Conservation (phyloP, 225 moss, liverwort and hornwort genomes). For the Physcomitrellopsis africana region DNA sequence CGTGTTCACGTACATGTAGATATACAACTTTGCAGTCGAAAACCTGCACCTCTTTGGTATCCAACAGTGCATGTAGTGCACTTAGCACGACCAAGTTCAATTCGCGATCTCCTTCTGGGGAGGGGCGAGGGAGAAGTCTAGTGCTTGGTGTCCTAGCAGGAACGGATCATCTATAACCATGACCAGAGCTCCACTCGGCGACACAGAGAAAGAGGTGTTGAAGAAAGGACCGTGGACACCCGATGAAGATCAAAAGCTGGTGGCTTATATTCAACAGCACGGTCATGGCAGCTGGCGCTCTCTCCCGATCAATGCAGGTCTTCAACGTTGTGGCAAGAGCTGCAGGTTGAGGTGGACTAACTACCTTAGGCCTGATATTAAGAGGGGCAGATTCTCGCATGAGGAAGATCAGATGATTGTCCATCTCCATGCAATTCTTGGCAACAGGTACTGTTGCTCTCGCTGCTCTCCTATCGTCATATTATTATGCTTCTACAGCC, state of each 20-base stretch:
- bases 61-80: no score
- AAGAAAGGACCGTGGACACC: slow-evolving; percentile 68
- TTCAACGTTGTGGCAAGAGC: slow-evolving; percentile 61
- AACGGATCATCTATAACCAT: slow-evolving; percentile 14
- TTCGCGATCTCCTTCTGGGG: no score
- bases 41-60: no score
- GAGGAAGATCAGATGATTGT: slow-evolving; percentile 60
- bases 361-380: slow-evolving; percentile 58
- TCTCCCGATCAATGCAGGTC: slow-evolving; percentile 57
- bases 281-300: slow-evolving; percentile 62
- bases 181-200: slow-evolving; percentile 38
- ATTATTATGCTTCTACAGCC: no score
- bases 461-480: no score
- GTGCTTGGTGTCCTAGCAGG: not conserved
- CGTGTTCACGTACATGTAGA: no score
- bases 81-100: not conserved
- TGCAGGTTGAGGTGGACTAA: slow-evolving; percentile 64
- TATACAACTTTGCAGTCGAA: no score
- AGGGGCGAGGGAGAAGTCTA: not conserved
- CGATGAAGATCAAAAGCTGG: slow-evolving; percentile 59
- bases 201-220: slow-evolving; percentile 37
- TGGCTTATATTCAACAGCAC: slow-evolving; percentile 44
- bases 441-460: slow-evolving; percentile 41
- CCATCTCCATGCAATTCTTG: slow-evolving; percentile 55
- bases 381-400: slow-evolving; percentile 51